Percentiles rank a stretch among this genome's conserved stretches.
phyloP scores from a whole-genome alignment of 2,329 filamentous ascomycete genomes.

The Aspergillus viridinutans region DNA sequence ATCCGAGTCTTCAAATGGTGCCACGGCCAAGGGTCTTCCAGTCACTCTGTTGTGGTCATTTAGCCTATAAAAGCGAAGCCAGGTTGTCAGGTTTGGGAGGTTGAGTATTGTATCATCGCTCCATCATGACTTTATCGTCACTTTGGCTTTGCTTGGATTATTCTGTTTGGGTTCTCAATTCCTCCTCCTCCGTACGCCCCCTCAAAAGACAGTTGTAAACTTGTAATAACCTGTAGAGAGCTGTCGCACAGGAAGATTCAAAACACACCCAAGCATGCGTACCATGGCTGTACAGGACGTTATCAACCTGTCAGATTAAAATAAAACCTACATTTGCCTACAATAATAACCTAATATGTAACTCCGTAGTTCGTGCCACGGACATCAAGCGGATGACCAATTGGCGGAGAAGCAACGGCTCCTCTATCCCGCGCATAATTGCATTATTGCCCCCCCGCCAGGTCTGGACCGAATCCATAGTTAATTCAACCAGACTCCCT shows the following conservation, averaged over 20 bases:
- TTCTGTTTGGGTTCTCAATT: not conserved
- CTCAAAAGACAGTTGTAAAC: not conserved
- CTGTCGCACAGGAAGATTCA: too few species aligned
- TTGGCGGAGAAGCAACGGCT: conserved; percentile 1
- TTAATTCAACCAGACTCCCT: not conserved
- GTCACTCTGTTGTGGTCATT: too few species aligned
- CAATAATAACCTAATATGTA: not conserved
- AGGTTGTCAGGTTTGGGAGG: not conserved
- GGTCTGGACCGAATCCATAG: conserved; percentile 6
- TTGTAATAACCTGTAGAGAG: not conserved
- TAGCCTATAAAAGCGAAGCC: too few species aligned
- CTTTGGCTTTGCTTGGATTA: not conserved
- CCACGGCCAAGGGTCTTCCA: too few species aligned
- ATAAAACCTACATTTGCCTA: not conserved
- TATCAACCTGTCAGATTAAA: not conserved
- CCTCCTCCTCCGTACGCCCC: not conserved
- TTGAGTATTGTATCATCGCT: conserved; percentile 2
- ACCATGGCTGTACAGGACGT: not conserved
- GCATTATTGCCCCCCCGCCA: not conserved
- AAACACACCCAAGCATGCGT: not conserved
- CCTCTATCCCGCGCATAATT: not conserved
- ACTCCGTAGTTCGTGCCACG: conserved; percentile 9
- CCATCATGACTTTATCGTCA: not conserved
- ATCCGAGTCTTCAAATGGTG: conserved; percentile 5
- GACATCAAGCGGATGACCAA: conserved; percentile 12